Conservation (phyloP, 2,329 filamentous ascomycete species). For the Cercospora sojina region DNA sequence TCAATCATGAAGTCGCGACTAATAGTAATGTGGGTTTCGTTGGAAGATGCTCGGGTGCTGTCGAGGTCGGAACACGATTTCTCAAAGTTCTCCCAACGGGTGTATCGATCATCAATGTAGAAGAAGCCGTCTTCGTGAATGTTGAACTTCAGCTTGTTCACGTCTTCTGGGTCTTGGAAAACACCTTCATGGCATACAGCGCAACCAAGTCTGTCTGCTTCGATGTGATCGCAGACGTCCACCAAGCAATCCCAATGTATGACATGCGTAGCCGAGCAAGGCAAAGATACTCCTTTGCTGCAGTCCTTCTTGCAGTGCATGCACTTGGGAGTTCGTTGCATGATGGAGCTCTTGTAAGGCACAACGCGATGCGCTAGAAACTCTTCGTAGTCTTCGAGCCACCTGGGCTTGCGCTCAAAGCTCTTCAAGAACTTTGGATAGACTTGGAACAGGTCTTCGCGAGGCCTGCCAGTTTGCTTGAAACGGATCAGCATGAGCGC, state of each 20-base stretch:
- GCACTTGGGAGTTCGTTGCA: background rate
- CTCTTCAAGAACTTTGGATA: constrained; percentile 11
- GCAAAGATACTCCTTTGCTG: background rate
- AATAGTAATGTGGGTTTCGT: constrained; percentile 4
- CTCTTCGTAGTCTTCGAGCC: background rate
- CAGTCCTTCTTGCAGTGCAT: background rate
- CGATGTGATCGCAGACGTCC: background rate
- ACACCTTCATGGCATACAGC: background rate
- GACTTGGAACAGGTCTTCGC: background rate
- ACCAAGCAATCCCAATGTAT: constrained; percentile 4
- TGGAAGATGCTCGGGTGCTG: background rate
- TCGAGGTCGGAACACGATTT: constrained; percentile 23
- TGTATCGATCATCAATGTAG: constrained; percentile 17
- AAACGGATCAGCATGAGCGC: constrained; percentile 3
- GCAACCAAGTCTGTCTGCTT: background rate
- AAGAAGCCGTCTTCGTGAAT: constrained; percentile 9
- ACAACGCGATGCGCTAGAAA: background rate
- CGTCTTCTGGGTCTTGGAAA: background rate
- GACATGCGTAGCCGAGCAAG: constrained; percentile 10
- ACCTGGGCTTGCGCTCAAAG: constrained; percentile 8
- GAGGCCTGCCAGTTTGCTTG: constrained; percentile 1
- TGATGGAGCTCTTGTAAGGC: background rate
- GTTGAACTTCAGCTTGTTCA: constrained; percentile 4
- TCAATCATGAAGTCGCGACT: constrained; percentile 4
- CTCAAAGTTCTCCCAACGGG: constrained; percentile 22